These are phyloP conservation scores for Candida taoyuanica DNA, from an alignment of 805 yeast genomes.

Conservation along the genomic window DNA sequence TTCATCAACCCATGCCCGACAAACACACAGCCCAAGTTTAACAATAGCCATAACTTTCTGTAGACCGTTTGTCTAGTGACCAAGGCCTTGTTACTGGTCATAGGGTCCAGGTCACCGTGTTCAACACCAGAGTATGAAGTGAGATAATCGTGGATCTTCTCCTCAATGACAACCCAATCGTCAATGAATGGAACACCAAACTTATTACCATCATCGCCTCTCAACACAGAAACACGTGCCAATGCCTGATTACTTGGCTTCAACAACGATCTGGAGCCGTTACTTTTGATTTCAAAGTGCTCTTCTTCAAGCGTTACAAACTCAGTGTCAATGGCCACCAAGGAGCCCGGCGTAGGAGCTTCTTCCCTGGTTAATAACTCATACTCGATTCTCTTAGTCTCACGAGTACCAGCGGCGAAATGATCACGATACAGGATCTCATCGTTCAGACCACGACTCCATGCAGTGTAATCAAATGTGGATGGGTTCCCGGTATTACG, in stretches of 20 bases:
- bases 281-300: conserved; percentile 67
- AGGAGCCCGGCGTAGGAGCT: conserved; percentile 68
- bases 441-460: conserved; percentile 52
- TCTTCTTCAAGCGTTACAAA: conserved; percentile 82
- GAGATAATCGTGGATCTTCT: conserved; percentile 73
- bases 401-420: conserved; percentile 64
- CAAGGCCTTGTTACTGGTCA: conserved; percentile 56
- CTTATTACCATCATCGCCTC: conserved; percentile 62
- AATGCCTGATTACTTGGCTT: conserved; percentile 72
- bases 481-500: conserved; percentile 42
- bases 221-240: conserved; percentile 83
- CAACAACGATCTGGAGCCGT: conserved; percentile 64
- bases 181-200: conserved; percentile 84
- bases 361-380: conserved; percentile 61
- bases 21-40: conserved; percentile 85
- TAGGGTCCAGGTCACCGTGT: conserved; percentile 81
- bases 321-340: conserved; percentile 95
- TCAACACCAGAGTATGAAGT: conserved; percentile 94
- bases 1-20: conserved; percentile 92
- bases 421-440: conserved; percentile 68
- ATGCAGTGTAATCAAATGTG: conserved; percentile 41
- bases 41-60: conserved; percentile 81
- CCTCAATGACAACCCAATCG: conserved; percentile 78
- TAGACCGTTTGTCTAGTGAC: conserved; percentile 82
- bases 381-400: conserved; percentile 56